Evolutionary conservation across 257 asterid species (phyloP), one percentile per base, ranked within the genome.

Genomic region (Cinchona pubescens): DNA sequence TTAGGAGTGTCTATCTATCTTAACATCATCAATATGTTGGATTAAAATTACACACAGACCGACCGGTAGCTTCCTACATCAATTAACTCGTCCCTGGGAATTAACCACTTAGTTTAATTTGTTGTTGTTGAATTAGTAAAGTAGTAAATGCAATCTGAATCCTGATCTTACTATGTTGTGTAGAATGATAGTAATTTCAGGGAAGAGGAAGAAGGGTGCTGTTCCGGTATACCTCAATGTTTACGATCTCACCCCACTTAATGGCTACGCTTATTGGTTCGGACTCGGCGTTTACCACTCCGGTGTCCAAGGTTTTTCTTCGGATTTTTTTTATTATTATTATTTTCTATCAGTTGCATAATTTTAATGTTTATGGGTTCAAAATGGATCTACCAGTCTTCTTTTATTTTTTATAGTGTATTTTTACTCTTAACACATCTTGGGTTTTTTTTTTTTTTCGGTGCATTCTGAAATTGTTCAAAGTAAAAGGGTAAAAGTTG

Each of bases 241-340:
- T 7, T 88, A 88, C 83, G 93, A 88, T 83, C 91, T 88, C 58
- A 88, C 91, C 51, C 91, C 91, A 15, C 82, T 89, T 64, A 89
- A 89, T 83, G 91, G 90, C 75, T 89, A 89, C 49, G 91, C 91
- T 72, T 89, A 89, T 79, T 89, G 94, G 94, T 74, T 89, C 63
- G 91, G 94, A 75, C 91, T 89, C 73, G 91, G 94, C n/a, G 81
- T 89, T 69, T 89, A 87, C 74, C 94, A 89, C 72, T 89, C 94
- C 49, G 94, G 91, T 30, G 90, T 89, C 60, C 90, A 89, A 84
- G 90, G 94, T 88, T 77, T 21, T 64, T 59, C 19, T n/a, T 2
- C 58, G 15, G 25, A 38, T 49, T 12, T 32, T 3, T 27, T 7
- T 37, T 34, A 29, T 30, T 48, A 38, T 51, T 37, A 60, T 19